Evolutionary conservation across 345 rosid species (phyloP), one percentile per base, ranked within the genome.

Genomic region (Garcia nutans): DNA sequence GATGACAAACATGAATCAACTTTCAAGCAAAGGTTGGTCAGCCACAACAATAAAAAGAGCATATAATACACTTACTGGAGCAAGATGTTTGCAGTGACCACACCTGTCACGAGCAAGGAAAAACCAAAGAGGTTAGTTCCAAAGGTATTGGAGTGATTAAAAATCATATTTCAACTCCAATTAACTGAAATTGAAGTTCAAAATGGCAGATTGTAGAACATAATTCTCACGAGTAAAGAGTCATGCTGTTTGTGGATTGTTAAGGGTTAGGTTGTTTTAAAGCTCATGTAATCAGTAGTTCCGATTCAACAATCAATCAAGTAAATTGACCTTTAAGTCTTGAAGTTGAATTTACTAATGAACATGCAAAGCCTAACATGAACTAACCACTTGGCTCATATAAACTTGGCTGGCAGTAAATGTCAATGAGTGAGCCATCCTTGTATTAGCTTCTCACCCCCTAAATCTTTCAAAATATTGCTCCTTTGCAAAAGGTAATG

Each of bases 11-110:
- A 31, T 20, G 24, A 70, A 24, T 54, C 62, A 55, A 55, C 49
- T 10, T 10, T 16, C n/a, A 22, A 54, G 41, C 33, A 52, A 31
- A 54, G 44, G 19, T 7, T 7, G 15, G 59, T 17, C 24, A 0
- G 41, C 11, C 15, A 16, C 24, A 19, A 31, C 17, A 20, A 31
- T 19, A 10, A 20, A 10, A 42, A 16, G 44, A 42, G 23, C 6
- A 65, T 13, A 24, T 60, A 70, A 52, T 26, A 68, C 15, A 79
- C 95, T 82, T 88, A 96, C 98, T 70, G 98, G 98, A 85, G 99
- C 99, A 49, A 96, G 97, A 63, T 77, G 83, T 81, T 96, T 96
- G 88, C 99, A 96, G 77, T 96, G 99, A 68, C 99, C 99, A 82
- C 99, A 96, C 99, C 99, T 96, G 88, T 63, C 52, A 82, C 45